Evolutionary conservation across 73 alveolate species (phyloP).

Genomic region (Halteria grandinella): DNA sequence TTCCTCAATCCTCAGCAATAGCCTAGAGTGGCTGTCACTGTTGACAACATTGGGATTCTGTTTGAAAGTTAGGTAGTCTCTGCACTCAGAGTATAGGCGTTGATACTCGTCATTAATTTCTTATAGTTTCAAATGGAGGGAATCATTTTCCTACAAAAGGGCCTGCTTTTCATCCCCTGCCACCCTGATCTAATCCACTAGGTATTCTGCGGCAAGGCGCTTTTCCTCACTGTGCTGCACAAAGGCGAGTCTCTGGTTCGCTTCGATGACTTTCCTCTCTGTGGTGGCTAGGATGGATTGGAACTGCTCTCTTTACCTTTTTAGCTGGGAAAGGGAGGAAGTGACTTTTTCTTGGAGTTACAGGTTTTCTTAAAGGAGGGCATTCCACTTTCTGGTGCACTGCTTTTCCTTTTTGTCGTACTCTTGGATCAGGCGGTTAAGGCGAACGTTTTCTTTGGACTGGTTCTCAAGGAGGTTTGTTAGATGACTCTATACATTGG

Average conservation of each 20-base stretch:
- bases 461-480: constrained; percentile 20
- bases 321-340: not conserved
- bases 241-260: constrained; percentile 42
- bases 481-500: constrained; percentile 10
- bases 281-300: not conserved
- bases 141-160: not conserved
- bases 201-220: constrained; percentile 57
- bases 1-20: constrained; percentile 38
- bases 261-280: constrained; percentile 50
- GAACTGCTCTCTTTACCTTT: constrained; percentile 36
- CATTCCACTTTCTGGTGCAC: constrained; percentile 48
- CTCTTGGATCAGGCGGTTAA: constrained; percentile 34
- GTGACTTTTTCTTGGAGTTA: constrained; percentile 18
- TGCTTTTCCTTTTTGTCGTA: constrained; percentile 42
- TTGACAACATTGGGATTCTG: not conserved
- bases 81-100: constrained; percentile 4
- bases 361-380: constrained; percentile 28
- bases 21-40: not conserved
- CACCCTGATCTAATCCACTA: constrained; percentile 22
- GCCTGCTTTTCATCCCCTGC: constrained; percentile 3
- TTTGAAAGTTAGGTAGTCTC: constrained; percentile 10
- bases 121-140: not conserved
- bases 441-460: constrained; percentile 20
- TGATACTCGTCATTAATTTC: constrained; percentile 18
- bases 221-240: constrained; percentile 38